Percentiles rank a stretch among this genome's conserved stretches.
phyloP scores from a whole-genome alignment of 352 stramenopile species.

The Phytophthora quininea region DNA sequence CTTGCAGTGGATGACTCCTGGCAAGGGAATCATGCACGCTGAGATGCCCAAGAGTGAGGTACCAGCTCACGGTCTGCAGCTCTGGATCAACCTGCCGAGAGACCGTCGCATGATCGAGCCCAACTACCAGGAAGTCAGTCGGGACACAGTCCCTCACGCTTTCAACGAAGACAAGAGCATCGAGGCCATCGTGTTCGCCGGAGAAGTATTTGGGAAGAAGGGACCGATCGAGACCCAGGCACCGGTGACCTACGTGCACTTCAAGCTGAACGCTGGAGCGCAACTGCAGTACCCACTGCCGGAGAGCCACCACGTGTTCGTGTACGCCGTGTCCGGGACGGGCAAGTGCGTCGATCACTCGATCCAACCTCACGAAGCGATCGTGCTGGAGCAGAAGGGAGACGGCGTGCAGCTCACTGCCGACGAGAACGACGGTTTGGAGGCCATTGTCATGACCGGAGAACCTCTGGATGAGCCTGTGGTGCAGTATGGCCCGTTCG shows the following conservation, averaged over 20 bases:
- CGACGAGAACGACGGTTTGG: conserved; percentile 33
- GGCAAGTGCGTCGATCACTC: conserved; percentile 29
- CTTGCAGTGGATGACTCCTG: conserved; percentile 64
- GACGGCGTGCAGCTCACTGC: conserved; percentile 51
- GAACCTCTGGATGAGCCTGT: conserved; percentile 65
- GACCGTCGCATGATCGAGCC: conserved; percentile 48
- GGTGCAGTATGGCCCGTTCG: conserved; percentile 74
- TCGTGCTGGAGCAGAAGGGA: conserved; percentile 59
- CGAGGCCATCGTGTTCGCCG: conserved; percentile 59
- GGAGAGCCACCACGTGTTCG: conserved; percentile 44
- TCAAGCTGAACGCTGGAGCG: conserved; percentile 40
- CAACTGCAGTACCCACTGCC: conserved; percentile 52
- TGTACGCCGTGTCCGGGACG: conserved; percentile 44
- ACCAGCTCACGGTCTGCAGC: conserved; percentile 44
- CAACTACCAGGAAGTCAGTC: conserved; percentile 59
- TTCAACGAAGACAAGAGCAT: conserved; percentile 49
- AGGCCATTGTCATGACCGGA: conserved; percentile 62
- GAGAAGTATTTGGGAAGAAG: conserved; percentile 47
- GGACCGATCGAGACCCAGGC: conserved; percentile 50
- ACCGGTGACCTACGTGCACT: conserved; percentile 61
- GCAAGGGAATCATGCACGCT: conserved; percentile 54
- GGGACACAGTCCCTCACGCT: conserved; percentile 45
- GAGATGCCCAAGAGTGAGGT: conserved; percentile 49
- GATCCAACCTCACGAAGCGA: conserved; percentile 47
- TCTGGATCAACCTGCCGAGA: conserved; percentile 59